Evolutionary conservation across 1,139 yeast species (phyloP).

Genomic region (Candida smagusa): DNA sequence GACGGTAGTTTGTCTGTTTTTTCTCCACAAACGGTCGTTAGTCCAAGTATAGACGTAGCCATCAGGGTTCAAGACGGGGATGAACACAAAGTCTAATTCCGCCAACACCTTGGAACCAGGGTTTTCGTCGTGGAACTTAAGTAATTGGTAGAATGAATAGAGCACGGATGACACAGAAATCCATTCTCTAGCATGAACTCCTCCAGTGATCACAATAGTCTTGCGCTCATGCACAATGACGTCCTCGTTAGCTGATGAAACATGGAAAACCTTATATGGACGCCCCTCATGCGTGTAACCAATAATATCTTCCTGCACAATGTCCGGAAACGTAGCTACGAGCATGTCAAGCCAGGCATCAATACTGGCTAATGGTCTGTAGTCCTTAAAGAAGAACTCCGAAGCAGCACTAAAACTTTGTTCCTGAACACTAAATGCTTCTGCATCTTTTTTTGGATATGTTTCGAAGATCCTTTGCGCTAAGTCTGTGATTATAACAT

Average conservation of each 20-base stretch:
- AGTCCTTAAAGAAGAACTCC: constrained; percentile 65
- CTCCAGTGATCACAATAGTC: constrained; percentile 78
- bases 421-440: neutral
- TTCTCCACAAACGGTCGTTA: constrained; percentile 80
- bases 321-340: constrained; percentile 54
- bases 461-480: constrained; percentile 55
- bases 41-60: constrained; percentile 86
- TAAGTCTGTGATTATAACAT: constrained; percentile 52
- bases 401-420: constrained; percentile 14
- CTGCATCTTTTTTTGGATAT: constrained; percentile 32
- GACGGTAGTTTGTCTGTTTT: constrained; percentile 76
- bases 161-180: constrained; percentile 69
- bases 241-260: constrained; percentile 46
- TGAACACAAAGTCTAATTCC: constrained; percentile 63
- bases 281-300: constrained; percentile 78
- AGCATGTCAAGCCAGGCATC: constrained; percentile 68
- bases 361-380: constrained; percentile 65
- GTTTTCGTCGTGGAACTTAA: constrained; percentile 46
- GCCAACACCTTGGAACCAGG: constrained; percentile 31
- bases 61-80: constrained; percentile 88
- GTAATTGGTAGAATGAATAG: constrained; percentile 54
- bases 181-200: constrained; percentile 93
- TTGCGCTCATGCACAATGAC: constrained; percentile 48
- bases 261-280: constrained; percentile 62
- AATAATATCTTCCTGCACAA: constrained; percentile 57